A percentile compares a stretch with the other conserved stretches of the same genome.
Conservation (phyloP, 345 rosid species). For the Laguncularia racemosa region DNA sequence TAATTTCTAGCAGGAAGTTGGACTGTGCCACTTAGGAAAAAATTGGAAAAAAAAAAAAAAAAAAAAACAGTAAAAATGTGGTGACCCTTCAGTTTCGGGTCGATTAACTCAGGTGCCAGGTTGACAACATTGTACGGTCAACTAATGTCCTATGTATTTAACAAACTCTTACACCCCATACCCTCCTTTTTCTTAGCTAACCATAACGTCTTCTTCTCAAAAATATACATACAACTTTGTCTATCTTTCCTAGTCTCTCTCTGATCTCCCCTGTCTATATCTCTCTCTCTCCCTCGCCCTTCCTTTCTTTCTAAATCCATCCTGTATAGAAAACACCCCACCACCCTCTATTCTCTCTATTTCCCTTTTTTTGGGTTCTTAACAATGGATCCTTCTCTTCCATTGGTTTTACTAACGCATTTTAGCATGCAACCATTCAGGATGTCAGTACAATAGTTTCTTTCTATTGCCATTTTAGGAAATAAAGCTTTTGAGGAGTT, state of each 20-base stretch:
- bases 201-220: conserved; percentile 8
- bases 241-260: background rate
- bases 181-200: conserved; percentile 25
- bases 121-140: conserved; percentile 19
- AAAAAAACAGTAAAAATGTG: too few relatives aligned
- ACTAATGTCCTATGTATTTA: conserved; percentile 13
- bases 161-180: conserved; percentile 30
- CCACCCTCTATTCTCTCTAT: too few relatives aligned
- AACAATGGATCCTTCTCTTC: too few relatives aligned
- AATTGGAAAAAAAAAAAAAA: too few relatives aligned
- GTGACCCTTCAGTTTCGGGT: conserved; percentile 4
- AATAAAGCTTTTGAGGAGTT: background rate
- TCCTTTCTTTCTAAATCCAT: background rate
- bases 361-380: too few relatives aligned
- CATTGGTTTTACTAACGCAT: too few relatives aligned
- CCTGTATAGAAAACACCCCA: too few relatives aligned
- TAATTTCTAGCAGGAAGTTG: too few relatives aligned
- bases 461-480: background rate
- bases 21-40: too few relatives aligned
- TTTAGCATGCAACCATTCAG: too few relatives aligned
- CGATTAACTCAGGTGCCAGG: background rate
- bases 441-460: background rate
- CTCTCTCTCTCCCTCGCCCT: background rate
- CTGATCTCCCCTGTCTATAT: background rate
- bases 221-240: background rate